Base-by-base conservation (phyloP, 768 basidiomycete species). In the Collybia sp. region DNA sequence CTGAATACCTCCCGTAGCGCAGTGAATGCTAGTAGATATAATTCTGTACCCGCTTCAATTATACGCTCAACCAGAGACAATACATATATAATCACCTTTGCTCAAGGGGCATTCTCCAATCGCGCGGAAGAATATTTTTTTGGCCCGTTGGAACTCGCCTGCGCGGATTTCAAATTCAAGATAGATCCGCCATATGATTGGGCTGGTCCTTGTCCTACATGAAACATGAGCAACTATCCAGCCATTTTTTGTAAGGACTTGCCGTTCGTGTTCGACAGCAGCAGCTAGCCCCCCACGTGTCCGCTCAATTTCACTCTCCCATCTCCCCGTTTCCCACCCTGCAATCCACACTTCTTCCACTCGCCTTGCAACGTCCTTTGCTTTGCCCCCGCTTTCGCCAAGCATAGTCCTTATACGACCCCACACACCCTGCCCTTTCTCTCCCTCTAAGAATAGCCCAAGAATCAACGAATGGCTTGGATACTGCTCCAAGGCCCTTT, bases 391-490 rank as follows among this genome's bases (percentile, higher is more conserved):
- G 20, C 65, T 71, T 44, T 79, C 79, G 1, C 82, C 79, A 30
- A 86, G 54, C 43, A 79, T 69, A 12, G 66, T 61, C 48, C 83
- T 66, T 30, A 90, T 78, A 18, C 78, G 72, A 5, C 88, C 88
- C 88, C 89, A 90, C 17, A 87, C 72, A 0, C 84, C 83, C 55
- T 87, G 80, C 1, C 88, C 85, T 51, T 77, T 83, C 65, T 92
- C 83, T 11, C 75, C 76, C 60, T 90, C 88, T 51, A 91, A 59
- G 58, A 91, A 87, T 53, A 89, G 64, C 5, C 83, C 85, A 17
- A 92, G 56, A 35, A 89, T 65, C 17, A 85, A 67, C 3, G 85
- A 86, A 60, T 91, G 90, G 60, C 69, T 77, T 2, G 84, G 82
- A 57, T 83, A 88, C 42, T 61, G 53, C 33, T 72, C 69, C 34